These are phyloP conservation scores for Vanrija humicola DNA, from an alignment of 1,284 basidiomycete species.

Conservation along the genomic window DNA sequence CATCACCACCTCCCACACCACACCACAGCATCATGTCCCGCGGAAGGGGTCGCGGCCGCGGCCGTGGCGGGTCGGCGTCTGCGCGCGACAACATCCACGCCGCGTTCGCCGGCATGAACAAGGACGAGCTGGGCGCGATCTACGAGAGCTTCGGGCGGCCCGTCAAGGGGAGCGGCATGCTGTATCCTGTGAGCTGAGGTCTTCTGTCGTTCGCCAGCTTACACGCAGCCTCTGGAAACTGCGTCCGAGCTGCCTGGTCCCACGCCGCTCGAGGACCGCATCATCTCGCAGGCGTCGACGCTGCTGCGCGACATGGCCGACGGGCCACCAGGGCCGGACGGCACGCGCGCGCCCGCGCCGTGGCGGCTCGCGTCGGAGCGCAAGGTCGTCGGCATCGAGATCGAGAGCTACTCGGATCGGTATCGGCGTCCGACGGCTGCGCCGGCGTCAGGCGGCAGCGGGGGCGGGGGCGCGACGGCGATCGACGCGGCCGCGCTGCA, in stretches of 20 bases:
- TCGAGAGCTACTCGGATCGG: constrained; percentile 46
- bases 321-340: constrained; percentile 9
- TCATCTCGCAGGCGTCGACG: constrained; percentile 21
- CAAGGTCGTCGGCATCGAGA: constrained; percentile 44
- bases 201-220: not conserved
- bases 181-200: constrained; percentile 38
- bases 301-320: constrained; percentile 20
- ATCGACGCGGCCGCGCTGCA: constrained; percentile 30
- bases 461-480: constrained; percentile 4
- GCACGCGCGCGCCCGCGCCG: constrained; percentile 17
- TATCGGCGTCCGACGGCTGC: constrained; percentile 13
- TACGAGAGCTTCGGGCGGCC: constrained; percentile 20
- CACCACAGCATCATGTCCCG: constrained; percentile 3
- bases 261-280: constrained; percentile 20
- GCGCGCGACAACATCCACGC: constrained; percentile 20
- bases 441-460: not conserved
- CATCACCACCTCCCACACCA: not conserved
- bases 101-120: constrained; percentile 20
- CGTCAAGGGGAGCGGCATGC: constrained; percentile 31
- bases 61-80: constrained; percentile 12
- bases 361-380: constrained; percentile 39
- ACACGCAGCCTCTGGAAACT: constrained; percentile 29
- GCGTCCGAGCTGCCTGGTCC: constrained; percentile 26
- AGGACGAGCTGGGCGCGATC: constrained; percentile 20
- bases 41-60: constrained; percentile 14